A percentile compares a stretch with the other conserved stretches of the same genome.
Conservation (phyloP, 345 rosid genomes). For the Firmiana major region DNA sequence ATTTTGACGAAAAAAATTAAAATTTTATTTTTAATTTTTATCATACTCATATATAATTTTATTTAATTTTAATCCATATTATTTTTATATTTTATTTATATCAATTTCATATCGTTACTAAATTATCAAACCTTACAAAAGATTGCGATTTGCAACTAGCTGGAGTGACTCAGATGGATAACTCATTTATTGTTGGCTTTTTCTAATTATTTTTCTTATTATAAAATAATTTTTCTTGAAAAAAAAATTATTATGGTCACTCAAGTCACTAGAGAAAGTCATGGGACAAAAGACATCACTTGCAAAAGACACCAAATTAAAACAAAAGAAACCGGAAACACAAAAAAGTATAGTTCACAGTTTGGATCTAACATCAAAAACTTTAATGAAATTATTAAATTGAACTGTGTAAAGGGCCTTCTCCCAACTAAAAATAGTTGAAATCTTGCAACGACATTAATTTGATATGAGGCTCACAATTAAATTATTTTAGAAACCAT, state of each 20-base stretch:
- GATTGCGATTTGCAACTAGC: not conserved
- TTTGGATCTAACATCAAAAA: not conserved
- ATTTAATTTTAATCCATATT: no score
- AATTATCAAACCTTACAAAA: no score
- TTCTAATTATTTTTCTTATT: not conserved
- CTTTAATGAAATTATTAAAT: not conserved
- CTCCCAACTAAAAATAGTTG: not conserved
- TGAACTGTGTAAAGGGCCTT: not conserved
- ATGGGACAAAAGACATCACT: not conserved
- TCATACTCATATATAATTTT: no score
- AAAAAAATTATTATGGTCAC: not conserved
- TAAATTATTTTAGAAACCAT: not conserved
- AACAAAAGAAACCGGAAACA: not conserved
- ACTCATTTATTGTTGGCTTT: slow-evolving; percentile 3
- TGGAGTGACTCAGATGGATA: not conserved
- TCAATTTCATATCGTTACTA: no score
- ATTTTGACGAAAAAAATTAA: no score
- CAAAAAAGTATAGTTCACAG: not conserved
- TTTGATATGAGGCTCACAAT: not conserved
- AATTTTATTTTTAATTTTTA: no score
- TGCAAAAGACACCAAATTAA: not conserved
- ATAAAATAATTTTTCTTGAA: not conserved
- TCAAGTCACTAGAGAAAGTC: not conserved
- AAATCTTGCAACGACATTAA: not conserved
- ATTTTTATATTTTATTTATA: no score